phyloP scores from a whole-genome alignment of 2,329 filamentous ascomycete genomes.

The Catunica adiposa region DNA sequence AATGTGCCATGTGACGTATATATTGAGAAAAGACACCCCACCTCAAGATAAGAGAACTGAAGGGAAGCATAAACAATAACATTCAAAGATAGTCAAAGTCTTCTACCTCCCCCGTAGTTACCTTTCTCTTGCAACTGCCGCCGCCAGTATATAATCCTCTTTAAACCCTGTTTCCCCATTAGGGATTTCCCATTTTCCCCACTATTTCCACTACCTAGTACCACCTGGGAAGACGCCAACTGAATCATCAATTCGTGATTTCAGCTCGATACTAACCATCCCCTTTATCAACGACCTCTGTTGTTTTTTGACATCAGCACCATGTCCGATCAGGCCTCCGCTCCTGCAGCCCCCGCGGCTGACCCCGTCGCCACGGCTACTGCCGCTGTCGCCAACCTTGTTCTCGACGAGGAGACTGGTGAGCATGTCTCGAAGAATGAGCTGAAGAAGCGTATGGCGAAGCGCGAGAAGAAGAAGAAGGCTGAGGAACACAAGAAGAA shows the following conservation, averaged over 20 bases:
- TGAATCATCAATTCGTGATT: neutral
- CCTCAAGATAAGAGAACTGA: too few relatives aligned
- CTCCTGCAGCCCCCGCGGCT: neutral
- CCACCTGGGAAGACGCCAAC: neutral
- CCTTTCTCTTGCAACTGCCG: neutral
- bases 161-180: constrained; percentile 2
- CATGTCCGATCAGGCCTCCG: neutral
- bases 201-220: neutral
- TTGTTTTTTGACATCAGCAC: neutral
- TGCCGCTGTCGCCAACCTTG: constrained; percentile 38
- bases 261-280: neutral
- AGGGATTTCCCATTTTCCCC: neutral
- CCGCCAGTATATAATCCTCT: neutral
- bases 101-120: neutral
- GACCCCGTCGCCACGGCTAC: constrained; percentile 25
- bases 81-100: too few relatives aligned
- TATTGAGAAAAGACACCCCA: too few relatives aligned
- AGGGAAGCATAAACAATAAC: too few relatives aligned
- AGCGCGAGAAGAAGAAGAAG: constrained; percentile 40
- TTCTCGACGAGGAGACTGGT: constrained; percentile 47
- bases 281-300: neutral
- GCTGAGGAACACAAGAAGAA: constrained; percentile 35
- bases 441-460: constrained; percentile 43
- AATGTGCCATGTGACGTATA: too few relatives aligned
- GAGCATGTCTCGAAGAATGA: constrained; percentile 49